Conservation (phyloP, 202 grass and related monocot genomes). For the Bolboschoenoplectus hybrid region DNA sequence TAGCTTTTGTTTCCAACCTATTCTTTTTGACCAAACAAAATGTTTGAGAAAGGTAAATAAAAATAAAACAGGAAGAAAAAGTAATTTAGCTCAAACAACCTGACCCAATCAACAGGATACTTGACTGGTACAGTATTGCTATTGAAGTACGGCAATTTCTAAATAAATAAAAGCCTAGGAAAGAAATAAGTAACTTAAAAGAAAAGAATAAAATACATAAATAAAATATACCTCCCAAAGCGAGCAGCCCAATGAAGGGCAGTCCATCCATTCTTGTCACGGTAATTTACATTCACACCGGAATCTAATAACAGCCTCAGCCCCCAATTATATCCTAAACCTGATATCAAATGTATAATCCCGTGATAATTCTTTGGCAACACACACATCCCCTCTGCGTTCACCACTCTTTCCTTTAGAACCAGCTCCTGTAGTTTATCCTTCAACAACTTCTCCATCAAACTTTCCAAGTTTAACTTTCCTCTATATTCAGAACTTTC, state of each 20-base stretch:
- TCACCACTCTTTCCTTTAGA: slow-evolving; percentile 54
- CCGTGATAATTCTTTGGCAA: slow-evolving; percentile 66
- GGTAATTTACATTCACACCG: slow-evolving; percentile 77
- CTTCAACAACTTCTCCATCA: slow-evolving; percentile 75
- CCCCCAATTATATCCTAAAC: slow-evolving; percentile 71
- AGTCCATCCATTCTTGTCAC: slow-evolving; percentile 88
- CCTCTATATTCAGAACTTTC: slow-evolving; percentile 43
- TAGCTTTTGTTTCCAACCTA: background rate
- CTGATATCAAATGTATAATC: slow-evolving; percentile 79
- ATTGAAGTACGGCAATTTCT: background rate
- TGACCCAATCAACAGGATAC: background rate
- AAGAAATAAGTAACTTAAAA: slow-evolving; percentile 13
- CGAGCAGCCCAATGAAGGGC: slow-evolving; percentile 91
- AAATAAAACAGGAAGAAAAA: slow-evolving; percentile 19
- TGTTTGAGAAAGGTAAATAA: slow-evolving; percentile 7
- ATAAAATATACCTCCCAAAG: slow-evolving; percentile 73
- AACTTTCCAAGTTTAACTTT: slow-evolving; percentile 43
- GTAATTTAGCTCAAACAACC: background rate
- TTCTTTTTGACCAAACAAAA: slow-evolving; percentile 1
- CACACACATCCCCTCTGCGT: slow-evolving; percentile 41
- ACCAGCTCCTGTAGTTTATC: slow-evolving; percentile 66
- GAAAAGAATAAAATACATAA: slow-evolving; percentile 16
- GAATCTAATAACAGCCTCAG: slow-evolving; percentile 67
- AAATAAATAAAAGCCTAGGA: background rate
- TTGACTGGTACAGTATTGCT: background rate